A percentile compares a stretch with the other conserved stretches of the same genome.
These are phyloP conservation scores for Coemansia sp. DNA, from an alignment of 192 early-diverging fungal species.

Conservation along the genomic window DNA sequence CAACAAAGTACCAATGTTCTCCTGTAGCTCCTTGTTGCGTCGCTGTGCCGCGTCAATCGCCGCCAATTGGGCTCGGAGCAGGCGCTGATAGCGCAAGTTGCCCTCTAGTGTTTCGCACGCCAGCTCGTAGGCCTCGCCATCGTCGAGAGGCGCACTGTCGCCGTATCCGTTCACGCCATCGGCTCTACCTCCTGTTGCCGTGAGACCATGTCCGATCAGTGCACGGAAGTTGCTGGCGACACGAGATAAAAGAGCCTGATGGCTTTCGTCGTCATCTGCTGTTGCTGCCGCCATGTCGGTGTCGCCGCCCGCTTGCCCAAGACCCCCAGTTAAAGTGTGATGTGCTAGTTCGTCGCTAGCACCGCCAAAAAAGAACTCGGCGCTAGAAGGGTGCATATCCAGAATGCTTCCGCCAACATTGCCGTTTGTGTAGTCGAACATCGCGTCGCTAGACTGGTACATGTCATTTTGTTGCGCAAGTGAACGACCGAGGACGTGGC, in stretches of 20 bases:
- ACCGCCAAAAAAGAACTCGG: not conserved
- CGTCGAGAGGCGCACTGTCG: conserved; percentile 19
- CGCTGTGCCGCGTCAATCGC: conserved; percentile 51
- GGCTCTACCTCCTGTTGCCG: conserved; percentile 1
- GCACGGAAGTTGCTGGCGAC: conserved; percentile 48
- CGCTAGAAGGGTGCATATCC: conserved; percentile 13
- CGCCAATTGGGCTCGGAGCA: conserved; percentile 42
- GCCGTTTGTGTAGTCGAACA: not conserved
- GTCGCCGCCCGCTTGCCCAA: conserved; percentile 9
- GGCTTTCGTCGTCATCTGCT: not conserved
- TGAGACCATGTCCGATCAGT: conserved; percentile 40
- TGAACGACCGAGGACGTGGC: not conserved
- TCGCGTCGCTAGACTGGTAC: not conserved
- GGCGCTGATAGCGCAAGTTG: conserved; percentile 54
- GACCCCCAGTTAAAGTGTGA: not conserved
- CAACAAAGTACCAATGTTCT: conserved; percentile 34
- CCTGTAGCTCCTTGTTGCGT: conserved; percentile 51
- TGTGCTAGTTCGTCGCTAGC: not conserved
- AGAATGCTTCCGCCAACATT: not conserved
- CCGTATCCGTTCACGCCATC: conserved; percentile 10
- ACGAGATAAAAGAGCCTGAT: conserved; percentile 41
- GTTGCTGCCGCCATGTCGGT: not conserved
- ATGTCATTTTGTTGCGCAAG: not conserved
- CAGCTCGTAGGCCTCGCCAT: conserved; percentile 38
- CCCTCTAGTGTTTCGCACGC: conserved; percentile 50